These are phyloP conservation scores for Taxillus chinensis DNA, from an alignment of 164 flowering plant species.

Conservation along the genomic window DNA sequence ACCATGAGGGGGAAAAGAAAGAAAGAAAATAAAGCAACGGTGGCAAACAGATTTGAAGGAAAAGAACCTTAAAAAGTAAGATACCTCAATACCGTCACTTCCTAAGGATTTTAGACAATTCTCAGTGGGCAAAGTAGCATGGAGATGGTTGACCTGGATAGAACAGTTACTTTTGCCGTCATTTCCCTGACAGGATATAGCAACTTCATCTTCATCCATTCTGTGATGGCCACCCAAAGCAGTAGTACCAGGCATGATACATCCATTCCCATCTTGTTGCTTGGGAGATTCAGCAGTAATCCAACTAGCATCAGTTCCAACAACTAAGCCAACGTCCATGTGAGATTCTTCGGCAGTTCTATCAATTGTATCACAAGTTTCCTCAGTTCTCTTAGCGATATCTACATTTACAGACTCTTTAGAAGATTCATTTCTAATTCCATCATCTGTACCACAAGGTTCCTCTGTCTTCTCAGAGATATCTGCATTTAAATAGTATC, in stretches of 20 bases:
- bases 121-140: constrained; percentile 2
- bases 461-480: too few species aligned
- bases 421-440: too few species aligned
- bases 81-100: constrained; percentile 10
- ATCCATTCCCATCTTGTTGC: neutral
- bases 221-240: constrained; percentile 4
- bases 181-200: neutral
- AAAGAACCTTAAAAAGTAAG: neutral
- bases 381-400: too few species aligned
- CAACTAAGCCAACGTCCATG: neutral
- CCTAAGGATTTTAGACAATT: constrained; percentile 10
- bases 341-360: too few species aligned
- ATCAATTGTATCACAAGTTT: too few species aligned
- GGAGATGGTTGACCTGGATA: constrained; percentile 2
- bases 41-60: neutral
- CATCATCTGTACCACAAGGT: too few species aligned
- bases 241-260: constrained; percentile 1
- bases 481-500: neutral
- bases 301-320: neutral
- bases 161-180: constrained; percentile 1
- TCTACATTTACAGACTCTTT: too few species aligned
- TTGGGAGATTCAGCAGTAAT: neutral
- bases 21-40: neutral
- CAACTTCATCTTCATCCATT: constrained; percentile 10
- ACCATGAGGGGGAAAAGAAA: too few species aligned